Base-by-base conservation (phyloP, 2,329 filamentous ascomycete genomes). In the Aspergillus ochraceus region DNA sequence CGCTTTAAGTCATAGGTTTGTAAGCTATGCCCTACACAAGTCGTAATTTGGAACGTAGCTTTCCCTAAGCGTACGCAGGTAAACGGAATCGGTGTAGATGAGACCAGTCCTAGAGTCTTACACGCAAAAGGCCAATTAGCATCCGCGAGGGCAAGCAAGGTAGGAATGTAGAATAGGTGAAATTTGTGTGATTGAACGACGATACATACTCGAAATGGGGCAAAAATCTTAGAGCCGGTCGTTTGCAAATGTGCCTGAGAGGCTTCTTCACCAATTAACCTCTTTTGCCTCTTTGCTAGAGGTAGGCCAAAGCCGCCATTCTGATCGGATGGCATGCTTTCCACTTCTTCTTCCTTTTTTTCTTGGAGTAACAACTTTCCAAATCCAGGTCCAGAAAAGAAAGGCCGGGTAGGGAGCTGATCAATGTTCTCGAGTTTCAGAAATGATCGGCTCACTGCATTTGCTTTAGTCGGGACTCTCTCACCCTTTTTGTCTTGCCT, bases 41-140 rank as follows among this genome's bases (percentile, higher is more conserved):
- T 99, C 36, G 95, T 98, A 76, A 99, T 92, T 75, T 99, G 95
- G 73, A 97, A 99, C 3, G 92, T 96, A 0, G 91, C 94, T 78
- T 96, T 97, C 59, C 95, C 95, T 17, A 97, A 83, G 0, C 94
- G 90, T 32, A 96, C 85, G 6, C 90, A 90, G 2, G 94, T 93
- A 72, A 99, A 98, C 0, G 95, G 94, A 0, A 97, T 92, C 52
- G 83, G 79, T 2, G 94, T 97, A 0, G 95, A 92, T 5, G 95
- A 97, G 2, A 99, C 92, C 32, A 99, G 83, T 17, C 95, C 95
- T 65, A 99, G 86, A 51, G 94, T 97, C 91, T 97, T 73, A 39
- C 47, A 24, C 47, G 20, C 20, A 57, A 61, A 45, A 24, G 55
- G 14, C 14, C 14, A 9, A 49, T 60, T 30, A 66, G 55, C 30